Evolutionary conservation across 441 rosid genomes (phyloP), one percentile per base, ranked within the genome.

Genomic region (Euphorbia celastroides): DNA sequence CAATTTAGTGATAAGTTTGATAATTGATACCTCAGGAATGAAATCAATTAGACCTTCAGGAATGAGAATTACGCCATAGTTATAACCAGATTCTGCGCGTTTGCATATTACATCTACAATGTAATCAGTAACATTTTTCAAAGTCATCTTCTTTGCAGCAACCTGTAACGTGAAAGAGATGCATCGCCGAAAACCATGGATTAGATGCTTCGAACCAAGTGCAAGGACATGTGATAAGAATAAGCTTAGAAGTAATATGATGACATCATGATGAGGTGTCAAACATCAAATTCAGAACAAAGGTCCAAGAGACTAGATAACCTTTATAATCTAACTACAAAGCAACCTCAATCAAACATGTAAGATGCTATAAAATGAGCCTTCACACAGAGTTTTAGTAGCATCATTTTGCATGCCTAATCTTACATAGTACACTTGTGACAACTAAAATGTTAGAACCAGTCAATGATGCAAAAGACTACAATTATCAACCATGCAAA

Each of bases 21-120:
- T n/a, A 71, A 57, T 7, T 20, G 28, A 42, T 79, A 88, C 99
- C 97, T 92, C 99, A 0, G 99, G 99, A 66, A 95, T 95, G 77
- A 95, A 95, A 71, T 95, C 99, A 65, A 95, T 95, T 62, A 95
- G 78, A 72, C 99, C 99, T 87, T 95, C 99, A 38, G 98, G 98
- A 75, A 95, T 86, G 72, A 92, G 90, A 58, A 95, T 85, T 78
- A 90, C 99, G 65, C 99, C 99, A 66, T 95, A 92, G 82, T 88
- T 92, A 76, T 80, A 92, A 65, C 92, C 95, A 66, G 79, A 78
- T 20, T 77, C 83, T 69, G 92, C 81, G 64, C 96, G 98, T 70
- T 86, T 92, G 79, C 88, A 86, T 77, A 95, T 74, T 55, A 92
- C 81, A 80, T 92, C 93, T 2, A 87, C 98, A 51, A 95, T 88